Base-by-base conservation (phyloP, 345 rosid genomes). In the Psidium guajava region DNA sequence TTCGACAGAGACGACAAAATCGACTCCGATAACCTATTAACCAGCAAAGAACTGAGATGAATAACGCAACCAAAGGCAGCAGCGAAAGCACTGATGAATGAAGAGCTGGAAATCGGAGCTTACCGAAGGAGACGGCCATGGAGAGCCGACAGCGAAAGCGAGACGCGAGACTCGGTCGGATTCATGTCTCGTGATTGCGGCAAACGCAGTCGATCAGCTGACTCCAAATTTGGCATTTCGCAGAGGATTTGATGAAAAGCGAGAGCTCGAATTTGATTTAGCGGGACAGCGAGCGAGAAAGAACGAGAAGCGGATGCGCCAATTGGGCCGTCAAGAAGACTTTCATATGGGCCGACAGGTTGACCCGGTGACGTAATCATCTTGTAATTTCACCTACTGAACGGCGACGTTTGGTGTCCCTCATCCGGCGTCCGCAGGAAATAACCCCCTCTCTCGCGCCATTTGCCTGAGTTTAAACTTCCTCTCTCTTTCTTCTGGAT, bases 91-190 rank as follows among this genome's bases (percentile, higher is more conserved):
- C 61, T 32, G 52, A 59, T 20, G 42, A 28, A 42, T 25, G 84
- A 27, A 75, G 54, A 88, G 73, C 54, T 49, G 57, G 49, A 82
- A 44, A 85, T 84, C 59, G 81, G 40, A 82, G 83, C 90, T 91
- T 86, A 95, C 97, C 56, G 90, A 86, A 87, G 83, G 86, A 94
- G 93, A 87, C 75, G 91, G 85, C 75, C 83, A 80, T 87, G 91
- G 87, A 94, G 90, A 80, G 83, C 80, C 25, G 47, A 40, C 80
- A 24, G 80, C 47, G 47, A 69, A 0, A 44, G 36, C 80, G 47
- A 69, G 47, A 40, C 47, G 47, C 40, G 24, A 69, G 4, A 40
- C 14, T 44, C 80, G 47, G 80, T 11, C 13, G 80, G 47, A 69
- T 0, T 69, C 80, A 69, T 36, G 80, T 5, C 80, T 11, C 47